Base-by-base conservation (phyloP, 257 asterid species). In the Thymus mandschuricus region DNA sequence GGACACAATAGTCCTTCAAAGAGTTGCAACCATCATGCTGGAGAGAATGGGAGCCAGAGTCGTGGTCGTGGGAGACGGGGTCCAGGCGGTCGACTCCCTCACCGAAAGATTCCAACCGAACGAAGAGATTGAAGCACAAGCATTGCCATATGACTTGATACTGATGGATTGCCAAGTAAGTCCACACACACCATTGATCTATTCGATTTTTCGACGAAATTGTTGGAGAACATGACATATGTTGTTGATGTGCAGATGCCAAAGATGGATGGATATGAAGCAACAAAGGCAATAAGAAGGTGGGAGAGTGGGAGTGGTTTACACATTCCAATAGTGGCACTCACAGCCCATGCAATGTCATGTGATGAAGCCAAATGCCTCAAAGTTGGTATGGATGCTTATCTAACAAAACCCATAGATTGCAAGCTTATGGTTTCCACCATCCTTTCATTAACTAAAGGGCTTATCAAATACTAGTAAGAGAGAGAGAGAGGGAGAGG, bases 331-430 rank as follows among this genome's bases (percentile, higher is more conserved):
- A 88, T 92, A 75, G 98, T 92, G 44, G 98, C 98, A 46, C 61
- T 92, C 48, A 92, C 98, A 29, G 98, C 98, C 66, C 98, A 92
- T 79, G 98, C 98, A 62, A 92, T 92, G 98, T 90, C 95, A 5
- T 90, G 82, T 5, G 98, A 92, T 69, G 95, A 92, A 83, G 94
- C 92, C 8, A 92, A 92, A 75, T 92, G 98, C 82, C 71, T 92
- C 58, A 82, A 92, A 78, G 98, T 90, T n/a, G 98, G 98, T 8
- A 92, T 92, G 98, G 98, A 92, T 83, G 98, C 98, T 74, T 92
- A 92, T 67, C 75, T 92, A 56, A 88, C 98, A 3, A 92, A 92
- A 80, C 98, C 98, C 64, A 90, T 92, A 50, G 93, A 92, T 77
- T 78, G 92, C 76, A 87, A 87, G 75, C 79, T 83, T 48, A 90